Percentiles rank a stretch among this genome's conserved stretches.
phyloP scores from a whole-genome alignment of 805 yeast species.

The Candida pseudoglaebosa region DNA sequence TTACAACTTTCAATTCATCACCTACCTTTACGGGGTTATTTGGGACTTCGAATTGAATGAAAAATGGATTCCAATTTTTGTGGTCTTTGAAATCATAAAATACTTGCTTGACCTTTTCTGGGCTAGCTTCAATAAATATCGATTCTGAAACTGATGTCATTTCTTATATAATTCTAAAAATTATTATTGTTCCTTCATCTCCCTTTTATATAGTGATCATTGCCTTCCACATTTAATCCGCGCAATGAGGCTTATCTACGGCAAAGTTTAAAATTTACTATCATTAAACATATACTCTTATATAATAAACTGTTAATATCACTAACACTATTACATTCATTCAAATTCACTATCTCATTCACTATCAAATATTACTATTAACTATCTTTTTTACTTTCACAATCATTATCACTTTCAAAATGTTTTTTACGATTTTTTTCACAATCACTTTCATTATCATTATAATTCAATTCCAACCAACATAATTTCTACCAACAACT shows the following conservation, averaged over 20 bases:
- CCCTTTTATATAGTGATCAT: no score
- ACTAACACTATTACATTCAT: no score
- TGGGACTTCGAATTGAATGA: not conserved
- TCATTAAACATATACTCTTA: no score
- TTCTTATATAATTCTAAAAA: no score
- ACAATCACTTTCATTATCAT: not conserved
- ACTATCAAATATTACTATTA: not conserved
- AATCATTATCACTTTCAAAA: not conserved
- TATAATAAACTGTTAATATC: no score
- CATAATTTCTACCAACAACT: constrained; percentile 64
- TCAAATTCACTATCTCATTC: no score
- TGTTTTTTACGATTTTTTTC: not conserved
- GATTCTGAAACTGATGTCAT: not conserved
- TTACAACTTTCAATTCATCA: constrained; percentile 1
- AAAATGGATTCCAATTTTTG: constrained; percentile 2
- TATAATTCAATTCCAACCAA: constrained; percentile 55
- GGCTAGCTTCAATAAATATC: constrained; percentile 1
- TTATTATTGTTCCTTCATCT: no score
- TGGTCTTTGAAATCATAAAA: constrained; percentile 1
- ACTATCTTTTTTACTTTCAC: not conserved
- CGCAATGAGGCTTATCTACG: no score
- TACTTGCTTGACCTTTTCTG: constrained; percentile 2
- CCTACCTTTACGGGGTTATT: not conserved
- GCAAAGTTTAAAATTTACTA: no score
- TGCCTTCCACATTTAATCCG: no score